phyloP scores from a whole-genome alignment of 257 asterid genomes.

The Marsdenia floribunda region DNA sequence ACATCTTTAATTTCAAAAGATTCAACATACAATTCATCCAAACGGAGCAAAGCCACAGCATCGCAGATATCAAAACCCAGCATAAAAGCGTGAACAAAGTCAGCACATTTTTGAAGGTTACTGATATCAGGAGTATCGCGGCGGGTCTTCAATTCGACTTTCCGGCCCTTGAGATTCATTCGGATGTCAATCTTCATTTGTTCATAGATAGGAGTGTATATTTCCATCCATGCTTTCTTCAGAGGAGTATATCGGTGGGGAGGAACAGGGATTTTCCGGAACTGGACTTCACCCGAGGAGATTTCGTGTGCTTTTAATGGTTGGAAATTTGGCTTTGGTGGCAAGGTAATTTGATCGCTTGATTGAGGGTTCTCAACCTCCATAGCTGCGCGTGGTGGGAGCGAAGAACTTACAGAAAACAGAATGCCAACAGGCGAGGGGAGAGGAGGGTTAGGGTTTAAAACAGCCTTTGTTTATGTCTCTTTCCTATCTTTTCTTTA shows the following conservation, averaged over 20 bases:
- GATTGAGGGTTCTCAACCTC: too few relatives aligned
- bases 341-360: too few relatives aligned
- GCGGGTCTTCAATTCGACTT: slow-evolving; percentile 82
- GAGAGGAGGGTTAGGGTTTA: too few relatives aligned
- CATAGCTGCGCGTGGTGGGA: too few relatives aligned
- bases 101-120: slow-evolving; percentile 83
- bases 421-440: too few relatives aligned
- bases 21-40: slow-evolving; percentile 80
- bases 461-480: too few relatives aligned
- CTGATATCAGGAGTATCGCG: slow-evolving; percentile 78
- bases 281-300: too few relatives aligned
- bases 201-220: slow-evolving; percentile 44
- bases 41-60: slow-evolving; percentile 62
- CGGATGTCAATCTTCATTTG: slow-evolving; percentile 81
- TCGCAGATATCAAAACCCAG: slow-evolving; percentile 72
- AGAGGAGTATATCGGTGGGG: slow-evolving; percentile 21
- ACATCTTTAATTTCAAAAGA: slow-evolving; percentile 91
- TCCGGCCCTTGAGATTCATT: slow-evolving; percentile 74
- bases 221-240: slow-evolving; percentile 72
- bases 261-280: too few relatives aligned
- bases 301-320: too few relatives aligned
- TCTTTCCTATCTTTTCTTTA: too few relatives aligned
- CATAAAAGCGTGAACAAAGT: slow-evolving; percentile 85
- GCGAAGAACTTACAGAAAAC: too few relatives aligned
- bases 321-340: too few relatives aligned